phyloP scores from a whole-genome alignment of 2,329 filamentous ascomycete species.

The Clarireedia sp. region DNA sequence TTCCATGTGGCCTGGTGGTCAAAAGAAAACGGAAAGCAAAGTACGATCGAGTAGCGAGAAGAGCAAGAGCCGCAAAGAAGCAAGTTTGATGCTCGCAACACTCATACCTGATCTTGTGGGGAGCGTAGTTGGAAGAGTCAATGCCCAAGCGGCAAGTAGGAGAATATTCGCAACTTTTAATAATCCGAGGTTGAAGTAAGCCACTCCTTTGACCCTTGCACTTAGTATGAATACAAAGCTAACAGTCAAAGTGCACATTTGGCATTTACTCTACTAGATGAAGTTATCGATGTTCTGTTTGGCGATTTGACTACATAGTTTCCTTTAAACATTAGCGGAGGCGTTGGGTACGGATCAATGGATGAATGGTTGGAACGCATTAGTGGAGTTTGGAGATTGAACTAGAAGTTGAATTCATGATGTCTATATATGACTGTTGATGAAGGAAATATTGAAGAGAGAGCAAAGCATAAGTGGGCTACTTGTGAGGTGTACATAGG shows the following conservation, averaged over 20 bases:
- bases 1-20: constrained; percentile 72
- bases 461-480: too few species aligned
- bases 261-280: constrained; percentile 31
- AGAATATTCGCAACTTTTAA: constrained; percentile 88
- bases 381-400: background rate
- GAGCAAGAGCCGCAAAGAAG: constrained; percentile 73
- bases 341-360: constrained; percentile 16
- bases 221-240: constrained; percentile 1
- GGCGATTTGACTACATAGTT: constrained; percentile 22
- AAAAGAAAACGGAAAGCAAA: constrained; percentile 39
- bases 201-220: constrained; percentile 21
- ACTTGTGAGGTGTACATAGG: background rate
- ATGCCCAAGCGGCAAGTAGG: constrained; percentile 83
- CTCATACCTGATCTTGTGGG: constrained; percentile 85
- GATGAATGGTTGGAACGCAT: background rate
- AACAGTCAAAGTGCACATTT: constrained; percentile 28
- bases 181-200: constrained; percentile 81
- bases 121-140: constrained; percentile 85
- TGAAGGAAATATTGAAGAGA: background rate
- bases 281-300: constrained; percentile 31
- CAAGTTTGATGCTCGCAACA: constrained; percentile 80
- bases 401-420: too few species aligned
- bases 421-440: background rate
- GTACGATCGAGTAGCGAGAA: constrained; percentile 65
- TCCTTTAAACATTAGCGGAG: constrained; percentile 20